phyloP scores from a whole-genome alignment of 2,329 filamentous ascomycete species.

The Bipolaris sorokiniana region DNA sequence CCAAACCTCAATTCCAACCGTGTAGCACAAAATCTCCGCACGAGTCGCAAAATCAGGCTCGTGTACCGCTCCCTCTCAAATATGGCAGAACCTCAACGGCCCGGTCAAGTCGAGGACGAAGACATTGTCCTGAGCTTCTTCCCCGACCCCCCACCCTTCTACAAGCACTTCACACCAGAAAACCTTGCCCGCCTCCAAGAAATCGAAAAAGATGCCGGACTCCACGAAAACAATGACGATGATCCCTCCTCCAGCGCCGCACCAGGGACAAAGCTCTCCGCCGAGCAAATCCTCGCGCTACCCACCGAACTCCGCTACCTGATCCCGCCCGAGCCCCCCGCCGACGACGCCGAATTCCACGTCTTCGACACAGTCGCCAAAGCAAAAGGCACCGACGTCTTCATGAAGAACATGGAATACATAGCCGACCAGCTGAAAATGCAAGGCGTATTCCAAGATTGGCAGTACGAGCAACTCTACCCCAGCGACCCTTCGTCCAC shows the following conservation, averaged over 20 bases:
- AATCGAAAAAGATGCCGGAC: slow-evolving; percentile 50
- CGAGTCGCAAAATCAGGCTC: not conserved
- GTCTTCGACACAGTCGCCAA: slow-evolving; percentile 72
- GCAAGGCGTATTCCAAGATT: slow-evolving; percentile 67
- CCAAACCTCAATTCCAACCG: not conserved
- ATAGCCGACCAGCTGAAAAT: slow-evolving; percentile 34
- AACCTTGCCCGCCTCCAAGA: slow-evolving; percentile 68
- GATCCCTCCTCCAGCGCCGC: slow-evolving; percentile 2
- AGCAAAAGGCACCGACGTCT: slow-evolving; percentile 32
- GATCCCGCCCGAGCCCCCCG: slow-evolving; percentile 79
- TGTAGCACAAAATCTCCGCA: not conserved
- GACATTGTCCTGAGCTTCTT: slow-evolving; percentile 58
- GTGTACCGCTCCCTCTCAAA: not conserved
- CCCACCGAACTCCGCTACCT: slow-evolving; percentile 77
- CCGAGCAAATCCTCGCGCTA: slow-evolving; percentile 54
- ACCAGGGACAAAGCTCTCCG: slow-evolving; percentile 21
- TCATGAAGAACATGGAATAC: slow-evolving; percentile 34
- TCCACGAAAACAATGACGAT: slow-evolving; percentile 15
- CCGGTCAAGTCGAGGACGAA: slow-evolving; percentile 22
- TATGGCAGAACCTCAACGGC: slow-evolving; percentile 28
- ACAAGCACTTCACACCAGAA: slow-evolving; percentile 80
- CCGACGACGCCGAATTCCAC: slow-evolving; percentile 68
- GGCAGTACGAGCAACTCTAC: slow-evolving; percentile 74
- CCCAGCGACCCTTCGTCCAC: slow-evolving; percentile 39
- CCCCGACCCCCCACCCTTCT: slow-evolving; percentile 88